Evolutionary conservation across 2,329 filamentous ascomycete species (phyloP), one percentile per base, ranked within the genome.

Genomic region (Penicillium brevicompactum): DNA sequence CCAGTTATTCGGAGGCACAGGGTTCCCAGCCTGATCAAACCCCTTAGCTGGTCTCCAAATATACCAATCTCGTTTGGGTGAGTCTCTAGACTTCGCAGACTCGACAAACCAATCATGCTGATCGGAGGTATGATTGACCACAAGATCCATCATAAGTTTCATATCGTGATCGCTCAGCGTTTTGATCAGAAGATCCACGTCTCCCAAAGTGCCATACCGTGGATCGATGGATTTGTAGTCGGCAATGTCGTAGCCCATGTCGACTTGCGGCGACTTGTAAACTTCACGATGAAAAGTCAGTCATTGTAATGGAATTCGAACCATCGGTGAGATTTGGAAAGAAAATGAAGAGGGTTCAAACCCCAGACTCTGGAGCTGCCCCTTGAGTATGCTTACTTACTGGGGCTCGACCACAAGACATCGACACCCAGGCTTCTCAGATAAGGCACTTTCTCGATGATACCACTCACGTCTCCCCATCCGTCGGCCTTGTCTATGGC

Each of bases 1-100:
- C 86, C 87, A 91, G 72, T 91, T 91, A 61, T 88, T 91, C 0
- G 88, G 88, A 0, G 87, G 85, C 52, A 85, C 76, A 2, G 85
- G 81, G n/a, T 78, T 78, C 5, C 87, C 87, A 27, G 83, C 73
- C 2, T 60, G 64, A 2, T 74, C 76, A 58, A 82, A 82, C 9
- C 31, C 43, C 76, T 77, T 46, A 79, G 78, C 5, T 80, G 78
- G 46, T 59, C 31, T 73, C 70, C 70, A 72, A 60, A 85, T 83
- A 63, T 87, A 88, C 86, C 86, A 90, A 67, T 87, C 80, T 5
- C 86, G 85, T 56, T 79, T 74, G 1, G 83, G 78, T 65, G 77
- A 85, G 57, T 80, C 74, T 52, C 77, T 82, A 46, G 81, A 83
- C 21, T 78, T 79, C 42, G 82, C 76, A 4, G 84, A 87, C 66